A percentile compares a stretch with the other conserved stretches of the same genome.
phyloP scores from a whole-genome alignment of 2,329 filamentous ascomycete species.

The Lithohypha guttulata region DNA sequence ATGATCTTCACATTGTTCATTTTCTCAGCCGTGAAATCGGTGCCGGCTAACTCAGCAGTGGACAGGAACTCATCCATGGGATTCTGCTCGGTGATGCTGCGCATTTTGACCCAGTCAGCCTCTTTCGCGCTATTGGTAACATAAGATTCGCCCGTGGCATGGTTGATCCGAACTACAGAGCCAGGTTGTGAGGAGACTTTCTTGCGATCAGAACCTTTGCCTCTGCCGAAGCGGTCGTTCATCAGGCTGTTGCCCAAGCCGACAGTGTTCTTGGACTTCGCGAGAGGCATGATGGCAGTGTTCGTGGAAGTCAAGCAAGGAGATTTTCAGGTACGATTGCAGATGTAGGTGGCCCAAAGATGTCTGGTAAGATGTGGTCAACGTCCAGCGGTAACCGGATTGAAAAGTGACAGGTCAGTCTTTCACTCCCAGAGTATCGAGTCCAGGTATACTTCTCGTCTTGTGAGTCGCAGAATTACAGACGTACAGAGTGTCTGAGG shows the following conservation, averaged over 20 bases:
- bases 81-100: slow-evolving; percentile 92
- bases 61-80: slow-evolving; percentile 93
- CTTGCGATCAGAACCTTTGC: slow-evolving; percentile 74
- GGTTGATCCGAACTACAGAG: slow-evolving; percentile 55
- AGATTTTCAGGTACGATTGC: too few species aligned
- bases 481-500: too few species aligned
- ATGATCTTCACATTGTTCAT: slow-evolving; percentile 99
- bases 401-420: too few species aligned
- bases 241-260: slow-evolving; percentile 95
- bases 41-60: slow-evolving; percentile 92
- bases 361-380: too few species aligned
- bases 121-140: slow-evolving; percentile 84
- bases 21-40: slow-evolving; percentile 97
- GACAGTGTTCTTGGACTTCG: slow-evolving; percentile 91
- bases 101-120: slow-evolving; percentile 98
- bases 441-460: too few species aligned
- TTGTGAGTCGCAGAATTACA: too few species aligned
- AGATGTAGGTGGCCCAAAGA: too few species aligned
- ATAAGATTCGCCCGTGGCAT: slow-evolving; percentile 75
- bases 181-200: slow-evolving; percentile 49
- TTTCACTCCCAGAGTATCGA: too few species aligned
- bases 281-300: slow-evolving; percentile 51
- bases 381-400: too few species aligned
- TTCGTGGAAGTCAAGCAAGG: too few species aligned
- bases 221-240: slow-evolving; percentile 96